A percentile compares a stretch with the other conserved stretches of the same genome.
phyloP scores from a whole-genome alignment of 2,329 filamentous ascomycete genomes.

The Sclerotinia borealis region DNA sequence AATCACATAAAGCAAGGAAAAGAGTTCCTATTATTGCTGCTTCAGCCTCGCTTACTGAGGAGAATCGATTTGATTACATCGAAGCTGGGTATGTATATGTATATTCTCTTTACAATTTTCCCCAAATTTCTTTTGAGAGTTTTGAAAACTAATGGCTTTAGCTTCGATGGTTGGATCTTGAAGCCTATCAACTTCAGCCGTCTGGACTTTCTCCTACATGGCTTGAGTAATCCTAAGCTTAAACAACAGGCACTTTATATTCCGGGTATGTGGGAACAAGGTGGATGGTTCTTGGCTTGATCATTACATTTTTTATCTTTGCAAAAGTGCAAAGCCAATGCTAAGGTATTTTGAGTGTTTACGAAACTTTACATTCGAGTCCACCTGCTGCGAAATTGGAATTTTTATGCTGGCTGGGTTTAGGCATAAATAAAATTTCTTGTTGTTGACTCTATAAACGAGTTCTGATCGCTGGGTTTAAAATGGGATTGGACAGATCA shows the following conservation, averaged over 20 bases:
- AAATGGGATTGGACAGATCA: background rate
- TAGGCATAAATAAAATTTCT: background rate
- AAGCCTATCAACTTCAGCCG: conserved; percentile 81
- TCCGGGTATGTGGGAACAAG: conserved; percentile 70
- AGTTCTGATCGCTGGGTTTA: background rate
- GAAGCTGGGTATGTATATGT: conserved; percentile 37
- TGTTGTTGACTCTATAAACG: background rate
- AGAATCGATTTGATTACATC: conserved; percentile 61
- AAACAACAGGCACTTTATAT: conserved; percentile 59
- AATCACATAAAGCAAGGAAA: conserved; percentile 31
- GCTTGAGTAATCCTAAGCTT: conserved; percentile 56
- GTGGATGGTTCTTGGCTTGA: conserved; percentile 65
- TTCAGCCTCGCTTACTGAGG: conserved; percentile 73
- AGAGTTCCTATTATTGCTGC: conserved; percentile 80
- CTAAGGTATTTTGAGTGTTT: background rate
- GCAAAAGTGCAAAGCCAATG: background rate
- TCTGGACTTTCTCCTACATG: conserved; percentile 60
- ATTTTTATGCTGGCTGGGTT: background rate
- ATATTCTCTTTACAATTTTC: background rate
- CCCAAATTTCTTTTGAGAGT: background rate
- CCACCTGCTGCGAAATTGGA: background rate
- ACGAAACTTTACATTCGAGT: background rate
- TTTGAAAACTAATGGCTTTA: conserved; percentile 35
- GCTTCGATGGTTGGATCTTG: conserved; percentile 87
- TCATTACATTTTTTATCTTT: background rate